Base-by-base conservation (phyloP, 495 filamentous ascomycete species). In the Antarctomyces pellizariae region DNA sequence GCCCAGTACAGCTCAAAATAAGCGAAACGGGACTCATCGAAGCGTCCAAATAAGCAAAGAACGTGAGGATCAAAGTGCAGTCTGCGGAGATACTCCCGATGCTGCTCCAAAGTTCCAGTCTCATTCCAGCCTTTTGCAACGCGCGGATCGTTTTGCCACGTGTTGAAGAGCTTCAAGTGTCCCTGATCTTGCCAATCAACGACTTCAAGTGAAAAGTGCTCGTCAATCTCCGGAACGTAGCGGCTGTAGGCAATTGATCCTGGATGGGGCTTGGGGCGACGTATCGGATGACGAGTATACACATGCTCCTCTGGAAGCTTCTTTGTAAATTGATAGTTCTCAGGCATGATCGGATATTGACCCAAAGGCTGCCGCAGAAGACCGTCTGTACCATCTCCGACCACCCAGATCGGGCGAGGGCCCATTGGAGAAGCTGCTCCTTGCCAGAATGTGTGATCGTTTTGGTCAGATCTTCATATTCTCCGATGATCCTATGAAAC, bases 1-100 rank as follows among this genome's bases (percentile, higher is more conserved):
- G 58, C 64, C 70, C 70, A 75, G 42, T 75, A 75, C 2, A 73
- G 47, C 46, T 75, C 70, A 38, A 67, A 74, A 33, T 74, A 74
- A 0, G 68, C 63, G 42, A 75, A 75, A 4, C 43, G 49, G 16
- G 46, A 52, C 11, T 67, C 64, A 15, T 73, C 53, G 30, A 72
- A 75, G 1, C 57, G 48, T 0, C 61, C 70, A 33, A 75, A 53
- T 31, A 75, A 42, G 22, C 62, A 58, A 5, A 73, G 45, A 24
- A 64, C 57, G 36, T 72, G 68, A 2, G 64, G 64, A 30, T 75
- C 67, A 14, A 57, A 56, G 34, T 71, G 59, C 25, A 65, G 49
- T 22, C 52, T 50, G 7, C 54, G 47, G 10, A 75, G 48, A 39
- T 75, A 75, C 39, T 59, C 55, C 36, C 56, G 46, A 38, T 73